These are phyloP conservation scores for Pulveroboletus sp. DNA, from an alignment of 768 basidiomycete species.

Conservation along the genomic window DNA sequence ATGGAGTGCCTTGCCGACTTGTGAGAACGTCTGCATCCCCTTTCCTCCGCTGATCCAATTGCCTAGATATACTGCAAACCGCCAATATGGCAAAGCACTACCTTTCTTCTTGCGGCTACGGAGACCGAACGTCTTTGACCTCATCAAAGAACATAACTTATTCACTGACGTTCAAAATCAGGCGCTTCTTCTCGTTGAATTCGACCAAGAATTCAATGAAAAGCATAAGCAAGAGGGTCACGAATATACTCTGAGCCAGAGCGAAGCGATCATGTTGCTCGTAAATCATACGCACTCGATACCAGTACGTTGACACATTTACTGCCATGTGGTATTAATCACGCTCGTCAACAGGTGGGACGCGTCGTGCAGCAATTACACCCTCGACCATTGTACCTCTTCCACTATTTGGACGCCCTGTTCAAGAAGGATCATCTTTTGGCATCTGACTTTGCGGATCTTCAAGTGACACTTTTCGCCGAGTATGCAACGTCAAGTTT, in stretches of 20 bases:
- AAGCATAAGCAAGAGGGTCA: constrained; percentile 45
- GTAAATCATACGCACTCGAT: constrained; percentile 97
- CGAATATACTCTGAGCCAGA: constrained; percentile 43
- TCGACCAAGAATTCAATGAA: constrained; percentile 83
- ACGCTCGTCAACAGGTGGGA: constrained; percentile 52
- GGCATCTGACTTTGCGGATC: constrained; percentile 78
- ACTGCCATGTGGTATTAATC: neutral
- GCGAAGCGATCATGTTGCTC: constrained; percentile 80
- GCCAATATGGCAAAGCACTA: constrained; percentile 92
- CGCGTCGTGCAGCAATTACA: constrained; percentile 88
- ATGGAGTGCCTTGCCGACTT: constrained; percentile 95
- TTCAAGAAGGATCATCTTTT: constrained; percentile 84
- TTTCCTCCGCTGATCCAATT: neutral
- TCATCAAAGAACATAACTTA: constrained; percentile 90
- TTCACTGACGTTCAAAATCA: constrained; percentile 96
- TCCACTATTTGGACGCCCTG: constrained; percentile 89
- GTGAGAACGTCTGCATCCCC: constrained; percentile 38
- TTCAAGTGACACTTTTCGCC: constrained; percentile 89
- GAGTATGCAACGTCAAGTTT: constrained; percentile 77
- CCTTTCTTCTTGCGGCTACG: constrained; percentile 87
- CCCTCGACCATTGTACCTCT: constrained; percentile 74
- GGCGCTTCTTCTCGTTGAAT: constrained; percentile 88
- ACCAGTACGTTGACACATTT: constrained; percentile 54
- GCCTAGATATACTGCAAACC: constrained; percentile 77
- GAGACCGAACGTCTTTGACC: constrained; percentile 86